phyloP scores from a whole-genome alignment of 371 early-diverging fungal species.

The Batkoa obscura region DNA sequence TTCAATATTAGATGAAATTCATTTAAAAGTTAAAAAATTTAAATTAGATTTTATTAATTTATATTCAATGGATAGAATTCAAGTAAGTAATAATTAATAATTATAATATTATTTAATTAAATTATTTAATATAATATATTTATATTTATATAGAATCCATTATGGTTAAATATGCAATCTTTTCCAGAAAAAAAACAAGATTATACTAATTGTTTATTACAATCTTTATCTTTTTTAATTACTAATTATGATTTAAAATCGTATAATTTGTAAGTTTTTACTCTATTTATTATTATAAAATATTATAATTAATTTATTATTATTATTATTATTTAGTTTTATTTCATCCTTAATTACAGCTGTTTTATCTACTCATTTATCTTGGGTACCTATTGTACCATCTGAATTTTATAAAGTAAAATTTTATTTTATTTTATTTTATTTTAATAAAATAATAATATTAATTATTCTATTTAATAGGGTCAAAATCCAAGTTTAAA shows the following conservation, averaged over 20 bases:
- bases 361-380: slow-evolving; percentile 31
- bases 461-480: background rate
- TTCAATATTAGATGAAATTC: too few species aligned
- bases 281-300: too few species aligned
- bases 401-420: slow-evolving; percentile 12
- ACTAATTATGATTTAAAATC: slow-evolving; percentile 19
- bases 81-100: slow-evolving; percentile 19
- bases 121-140: background rate
- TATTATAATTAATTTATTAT: too few species aligned
- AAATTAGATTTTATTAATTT: slow-evolving; percentile 10
- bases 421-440: background rate
- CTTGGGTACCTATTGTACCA: slow-evolving; percentile 42
- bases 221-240: slow-evolving; percentile 25
- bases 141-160: slow-evolving; percentile 20
- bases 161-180: slow-evolving; percentile 43
- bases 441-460: too few species aligned
- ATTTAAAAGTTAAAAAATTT: too few species aligned
- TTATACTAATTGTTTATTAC: slow-evolving; percentile 23
- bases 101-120: too few species aligned
- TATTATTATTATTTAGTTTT: slow-evolving; percentile 9
- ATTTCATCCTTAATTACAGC: slow-evolving; percentile 31
- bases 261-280: slow-evolving; percentile 12
- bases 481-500: slow-evolving; percentile 12
- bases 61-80: slow-evolving; percentile 34
- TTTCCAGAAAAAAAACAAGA: slow-evolving; percentile 28